Evolutionary conservation across 2,329 filamentous ascomycete genomes (phyloP).

Genomic region (Colletotrichum siamense): DNA sequence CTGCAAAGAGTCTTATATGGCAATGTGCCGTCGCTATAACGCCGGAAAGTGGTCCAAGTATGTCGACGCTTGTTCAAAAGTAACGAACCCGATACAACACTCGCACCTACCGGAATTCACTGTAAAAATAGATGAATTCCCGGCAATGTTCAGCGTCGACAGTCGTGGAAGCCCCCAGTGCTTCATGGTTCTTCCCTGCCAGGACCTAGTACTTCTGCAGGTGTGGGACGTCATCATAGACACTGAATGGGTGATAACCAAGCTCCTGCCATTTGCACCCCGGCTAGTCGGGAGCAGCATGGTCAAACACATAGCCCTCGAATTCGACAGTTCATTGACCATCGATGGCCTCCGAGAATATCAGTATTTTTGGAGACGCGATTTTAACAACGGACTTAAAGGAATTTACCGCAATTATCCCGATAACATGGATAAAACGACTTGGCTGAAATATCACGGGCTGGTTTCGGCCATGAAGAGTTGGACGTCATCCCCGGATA

Average conservation of each 20-base stretch:
- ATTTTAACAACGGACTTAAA: too few species aligned
- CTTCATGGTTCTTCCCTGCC: neutral
- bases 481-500: neutral
- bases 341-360: neutral
- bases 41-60: neutral
- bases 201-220: neutral
- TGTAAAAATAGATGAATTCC: rapidly evolving
- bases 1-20: neutral
- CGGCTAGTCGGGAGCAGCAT: neutral
- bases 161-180: neutral
- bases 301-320: neutral
- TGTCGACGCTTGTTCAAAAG: neutral
- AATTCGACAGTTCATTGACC: neutral
- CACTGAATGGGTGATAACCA: neutral
- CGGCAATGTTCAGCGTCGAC: neutral
- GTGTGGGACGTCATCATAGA: neutral
- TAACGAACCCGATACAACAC: neutral
- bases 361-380: neutral
- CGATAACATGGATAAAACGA: neutral
- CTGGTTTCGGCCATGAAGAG: neutral
- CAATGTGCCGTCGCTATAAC: neutral
- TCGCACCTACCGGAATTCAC: neutral
- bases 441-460: neutral
- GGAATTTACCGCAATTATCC: neutral
- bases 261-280: neutral